phyloP scores from a whole-genome alignment of 306 rosid genomes.

The Sphenostylis stenocarpa region DNA sequence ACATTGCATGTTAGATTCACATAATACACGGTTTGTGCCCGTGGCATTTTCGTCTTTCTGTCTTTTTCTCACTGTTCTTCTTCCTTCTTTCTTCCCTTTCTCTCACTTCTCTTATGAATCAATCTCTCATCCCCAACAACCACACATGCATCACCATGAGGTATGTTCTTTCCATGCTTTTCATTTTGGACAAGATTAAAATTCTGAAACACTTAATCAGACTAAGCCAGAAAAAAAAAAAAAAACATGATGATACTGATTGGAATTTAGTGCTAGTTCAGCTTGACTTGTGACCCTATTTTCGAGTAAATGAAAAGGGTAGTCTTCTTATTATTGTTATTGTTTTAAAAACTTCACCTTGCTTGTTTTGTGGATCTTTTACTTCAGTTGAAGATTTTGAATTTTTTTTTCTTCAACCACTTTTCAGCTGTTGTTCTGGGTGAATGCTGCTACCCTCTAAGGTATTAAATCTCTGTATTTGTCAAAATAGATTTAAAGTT shows the following conservation, averaged over 20 bases:
- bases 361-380: slow-evolving; percentile 25
- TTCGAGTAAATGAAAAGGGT: background rate
- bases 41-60: slow-evolving; percentile 24
- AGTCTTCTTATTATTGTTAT: slow-evolving; percentile 7
- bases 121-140: slow-evolving; percentile 10
- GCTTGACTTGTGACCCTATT: slow-evolving; percentile 22
- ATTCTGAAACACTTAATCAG: background rate
- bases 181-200: background rate
- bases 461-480: background rate
- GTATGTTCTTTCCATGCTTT: slow-evolving; percentile 17
- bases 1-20: background rate
- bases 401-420: background rate
- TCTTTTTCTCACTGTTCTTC: background rate
- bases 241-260: no score
- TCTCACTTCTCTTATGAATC: slow-evolving; percentile 13
- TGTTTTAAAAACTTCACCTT: background rate
- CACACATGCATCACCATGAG: slow-evolving; percentile 16
- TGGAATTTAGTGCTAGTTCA: background rate
- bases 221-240: background rate
- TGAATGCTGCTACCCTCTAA: background rate
- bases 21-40: background rate
- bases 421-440: slow-evolving; percentile 17
- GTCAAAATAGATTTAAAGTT: slow-evolving; percentile 7
- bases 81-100: background rate
- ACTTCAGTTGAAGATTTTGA: slow-evolving; percentile 23